A percentile compares a stretch with the other conserved stretches of the same genome.
phyloP scores from a whole-genome alignment of 208 protist genomes.

The Crithidia expoeki region DNA sequence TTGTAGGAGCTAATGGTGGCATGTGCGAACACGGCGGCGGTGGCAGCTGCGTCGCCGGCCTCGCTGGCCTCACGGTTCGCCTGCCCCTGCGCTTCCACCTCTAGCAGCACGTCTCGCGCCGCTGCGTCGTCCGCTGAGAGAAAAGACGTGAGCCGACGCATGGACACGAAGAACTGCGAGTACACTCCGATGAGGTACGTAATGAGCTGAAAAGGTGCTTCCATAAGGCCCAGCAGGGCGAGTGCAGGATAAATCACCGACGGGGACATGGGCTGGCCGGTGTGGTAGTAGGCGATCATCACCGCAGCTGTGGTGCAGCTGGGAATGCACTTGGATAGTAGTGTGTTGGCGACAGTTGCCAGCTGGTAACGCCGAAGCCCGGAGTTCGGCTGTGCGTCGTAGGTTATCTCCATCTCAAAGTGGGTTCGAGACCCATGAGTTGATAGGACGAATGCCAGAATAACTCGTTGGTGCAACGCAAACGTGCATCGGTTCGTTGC shows the following conservation, averaged over 20 bases:
- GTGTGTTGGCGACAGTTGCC: slow-evolving; percentile 34
- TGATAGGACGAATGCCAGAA: slow-evolving; percentile 93
- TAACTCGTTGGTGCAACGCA: slow-evolving; percentile 92
- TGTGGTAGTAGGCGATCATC: slow-evolving; percentile 53
- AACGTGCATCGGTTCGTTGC: slow-evolving; percentile 80
- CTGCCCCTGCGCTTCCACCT: too few species aligned
- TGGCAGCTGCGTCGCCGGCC: slow-evolving; percentile 10
- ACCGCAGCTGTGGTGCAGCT: slow-evolving; percentile 56
- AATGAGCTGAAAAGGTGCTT: slow-evolving; percentile 74
- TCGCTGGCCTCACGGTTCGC: slow-evolving; percentile 1
- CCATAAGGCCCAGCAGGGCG: slow-evolving; percentile 30
- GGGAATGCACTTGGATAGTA: slow-evolving; percentile 61
- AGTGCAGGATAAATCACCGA: slow-evolving; percentile 60
- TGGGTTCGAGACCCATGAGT: slow-evolving; percentile 93
- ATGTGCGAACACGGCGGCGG: slow-evolving; percentile 44
- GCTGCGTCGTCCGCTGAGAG: slow-evolving; percentile 54
- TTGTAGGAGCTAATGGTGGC: slow-evolving; percentile 53
- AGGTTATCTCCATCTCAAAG: slow-evolving; percentile 53
- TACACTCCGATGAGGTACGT: slow-evolving; percentile 62
- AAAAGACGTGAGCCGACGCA: slow-evolving; percentile 74
- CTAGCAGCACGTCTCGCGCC: slow-evolving; percentile 28
- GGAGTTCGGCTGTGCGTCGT: slow-evolving; percentile 49
- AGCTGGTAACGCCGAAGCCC: slow-evolving; percentile 37
- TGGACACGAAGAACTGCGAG: slow-evolving; percentile 78
- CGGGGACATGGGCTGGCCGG: slow-evolving; percentile 69